A percentile compares a stretch with the other conserved stretches of the same genome.
These are phyloP conservation scores for Sarcodon sp. DNA, from an alignment of 768 basidiomycete genomes.

Conservation along the genomic window DNA sequence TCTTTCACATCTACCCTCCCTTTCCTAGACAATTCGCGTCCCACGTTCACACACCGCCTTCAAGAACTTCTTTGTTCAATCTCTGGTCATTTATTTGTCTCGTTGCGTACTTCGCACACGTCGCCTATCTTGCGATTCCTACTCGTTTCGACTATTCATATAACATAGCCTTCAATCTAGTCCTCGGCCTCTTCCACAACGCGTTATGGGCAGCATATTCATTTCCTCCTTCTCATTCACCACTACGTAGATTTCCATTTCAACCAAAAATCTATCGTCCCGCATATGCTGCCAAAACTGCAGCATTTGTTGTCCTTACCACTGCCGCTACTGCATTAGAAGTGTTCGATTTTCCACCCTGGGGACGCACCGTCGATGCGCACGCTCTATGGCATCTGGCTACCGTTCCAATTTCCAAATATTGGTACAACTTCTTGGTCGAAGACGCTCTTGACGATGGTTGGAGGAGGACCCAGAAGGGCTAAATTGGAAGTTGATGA, in stretches of 20 bases:
- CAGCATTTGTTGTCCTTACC: slow-evolving; percentile 52
- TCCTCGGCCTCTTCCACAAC: slow-evolving; percentile 70
- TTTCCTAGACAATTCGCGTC: slow-evolving; percentile 14
- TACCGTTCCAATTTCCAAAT: slow-evolving; percentile 62
- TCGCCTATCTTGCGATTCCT: slow-evolving; percentile 64
- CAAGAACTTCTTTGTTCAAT: slow-evolving; percentile 5
- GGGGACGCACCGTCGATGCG: slow-evolving; percentile 68
- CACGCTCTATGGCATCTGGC: slow-evolving; percentile 89
- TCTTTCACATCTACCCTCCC: slow-evolving; percentile 54
- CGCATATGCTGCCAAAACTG: slow-evolving; percentile 36
- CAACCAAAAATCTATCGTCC: slow-evolving; percentile 48
- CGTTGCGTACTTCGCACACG: slow-evolving; percentile 50
- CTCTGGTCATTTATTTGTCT: slow-evolving; percentile 41
- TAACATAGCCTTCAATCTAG: slow-evolving; percentile 79
- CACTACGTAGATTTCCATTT: slow-evolving; percentile 42
- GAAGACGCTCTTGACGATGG: slow-evolving; percentile 58
- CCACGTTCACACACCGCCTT: slow-evolving; percentile 5
- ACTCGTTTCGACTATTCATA: slow-evolving; percentile 88
- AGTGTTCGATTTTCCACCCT: slow-evolving; percentile 83
- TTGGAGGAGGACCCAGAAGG: slow-evolving; percentile 29
- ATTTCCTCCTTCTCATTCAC: slow-evolving; percentile 31
- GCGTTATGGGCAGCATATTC: slow-evolving; percentile 70
- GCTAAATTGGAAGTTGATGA: too few species aligned
- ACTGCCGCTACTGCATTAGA: slow-evolving; percentile 71
- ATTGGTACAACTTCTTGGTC: slow-evolving; percentile 82